Conservation (phyloP, 805 yeast genomes). For the Blastobotrys americana region DNA sequence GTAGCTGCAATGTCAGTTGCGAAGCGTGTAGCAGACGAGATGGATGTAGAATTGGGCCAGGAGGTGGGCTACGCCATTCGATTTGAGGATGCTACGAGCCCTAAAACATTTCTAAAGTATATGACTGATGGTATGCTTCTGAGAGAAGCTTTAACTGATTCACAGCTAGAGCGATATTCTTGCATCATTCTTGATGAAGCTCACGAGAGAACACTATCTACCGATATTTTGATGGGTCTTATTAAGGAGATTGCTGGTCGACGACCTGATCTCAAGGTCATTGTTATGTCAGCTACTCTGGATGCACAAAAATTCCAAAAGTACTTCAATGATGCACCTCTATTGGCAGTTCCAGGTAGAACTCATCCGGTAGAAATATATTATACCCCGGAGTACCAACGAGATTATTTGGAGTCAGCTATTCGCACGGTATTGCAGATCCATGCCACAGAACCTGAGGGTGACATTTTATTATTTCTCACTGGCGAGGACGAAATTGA, state of each 20-base stretch:
- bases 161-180: slow-evolving; percentile 67
- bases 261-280: slow-evolving; percentile 83
- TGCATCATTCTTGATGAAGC: slow-evolving; percentile 96
- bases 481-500: slow-evolving; percentile 99
- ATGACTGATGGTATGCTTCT: slow-evolving; percentile 99
- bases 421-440: slow-evolving; percentile 92
- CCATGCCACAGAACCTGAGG: slow-evolving; percentile 93
- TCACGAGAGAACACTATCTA: slow-evolving; percentile 93
- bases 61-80: slow-evolving; percentile 95
- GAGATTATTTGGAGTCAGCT: slow-evolving; percentile 91
- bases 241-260: slow-evolving; percentile 72
- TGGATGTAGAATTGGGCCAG: slow-evolving; percentile 87
- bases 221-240: slow-evolving; percentile 94
- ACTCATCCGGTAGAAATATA: slow-evolving; percentile 96
- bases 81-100: slow-evolving; percentile 81
- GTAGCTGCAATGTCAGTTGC: slow-evolving; percentile 99
- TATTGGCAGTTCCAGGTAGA: slow-evolving; percentile 95
- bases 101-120: slow-evolving; percentile 78
- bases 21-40: slow-evolving; percentile 92
- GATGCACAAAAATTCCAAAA: slow-evolving; percentile 94
- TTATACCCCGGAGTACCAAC: slow-evolving; percentile 93
- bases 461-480: slow-evolving; percentile 77
- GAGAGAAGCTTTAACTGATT: slow-evolving; percentile 97
- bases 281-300: slow-evolving; percentile 95
- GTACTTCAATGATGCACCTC: slow-evolving; percentile 86